A percentile compares a stretch with the other conserved stretches of the same genome.
Evolutionary conservation across 257 asterid species (phyloP).

Genomic region (Solanum etuberosum): DNA sequence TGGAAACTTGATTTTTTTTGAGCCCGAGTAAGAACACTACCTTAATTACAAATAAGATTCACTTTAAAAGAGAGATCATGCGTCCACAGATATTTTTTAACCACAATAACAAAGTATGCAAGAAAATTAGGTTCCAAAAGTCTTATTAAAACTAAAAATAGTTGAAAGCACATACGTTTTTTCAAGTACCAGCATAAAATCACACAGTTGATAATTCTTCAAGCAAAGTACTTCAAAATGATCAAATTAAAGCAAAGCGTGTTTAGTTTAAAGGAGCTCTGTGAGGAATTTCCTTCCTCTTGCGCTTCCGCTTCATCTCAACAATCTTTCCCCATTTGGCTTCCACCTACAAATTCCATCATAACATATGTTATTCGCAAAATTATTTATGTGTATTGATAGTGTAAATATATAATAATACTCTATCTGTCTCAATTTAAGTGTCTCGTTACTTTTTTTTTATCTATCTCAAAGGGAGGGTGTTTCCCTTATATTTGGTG

Average conservation of each 20-base stretch:
- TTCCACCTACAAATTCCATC: constrained; percentile 1
- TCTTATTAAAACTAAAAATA: background rate
- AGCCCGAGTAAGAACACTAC: no score
- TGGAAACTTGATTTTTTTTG: no score
- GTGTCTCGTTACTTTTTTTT: no score
- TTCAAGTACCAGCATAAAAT: background rate
- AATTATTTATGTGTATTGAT: background rate
- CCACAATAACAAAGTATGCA: background rate
- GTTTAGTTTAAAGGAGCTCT: background rate
- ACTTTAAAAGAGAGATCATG: background rate
- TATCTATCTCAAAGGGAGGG: background rate
- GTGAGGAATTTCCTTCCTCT: constrained; percentile 5
- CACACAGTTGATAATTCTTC: background rate
- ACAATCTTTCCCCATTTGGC: background rate
- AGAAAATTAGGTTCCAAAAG: background rate
- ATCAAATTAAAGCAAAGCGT: background rate
- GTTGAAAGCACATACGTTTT: background rate
- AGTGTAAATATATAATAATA: background rate
- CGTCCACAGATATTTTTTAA: background rate
- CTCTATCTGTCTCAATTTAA: no score
- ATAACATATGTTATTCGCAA: background rate
- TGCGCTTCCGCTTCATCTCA: background rate
- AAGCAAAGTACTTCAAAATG: background rate
- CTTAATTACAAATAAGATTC: background rate
- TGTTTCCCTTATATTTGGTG: background rate